These are phyloP conservation scores for Diospyros lotus DNA, from an alignment of 148 eudicot genomes.

Conservation along the genomic window DNA sequence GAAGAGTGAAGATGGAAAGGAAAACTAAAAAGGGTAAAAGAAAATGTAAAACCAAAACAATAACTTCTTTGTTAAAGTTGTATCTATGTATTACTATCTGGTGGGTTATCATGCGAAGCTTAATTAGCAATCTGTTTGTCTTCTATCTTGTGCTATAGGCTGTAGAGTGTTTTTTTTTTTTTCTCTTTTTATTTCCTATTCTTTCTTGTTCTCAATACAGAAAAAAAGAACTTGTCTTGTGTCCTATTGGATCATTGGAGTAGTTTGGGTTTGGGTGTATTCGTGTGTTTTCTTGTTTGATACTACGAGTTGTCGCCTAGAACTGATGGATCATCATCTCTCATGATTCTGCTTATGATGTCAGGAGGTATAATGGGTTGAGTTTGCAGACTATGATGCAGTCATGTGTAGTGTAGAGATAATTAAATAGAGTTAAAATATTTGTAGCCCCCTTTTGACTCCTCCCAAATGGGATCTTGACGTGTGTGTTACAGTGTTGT, in stretches of 20 bases:
- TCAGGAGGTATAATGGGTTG: too few relatives aligned
- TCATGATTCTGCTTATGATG: not conserved
- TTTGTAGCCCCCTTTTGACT: too few relatives aligned
- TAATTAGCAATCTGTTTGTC: not conserved
- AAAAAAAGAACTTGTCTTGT: not conserved
- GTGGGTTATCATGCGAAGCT: slow-evolving; percentile 16
- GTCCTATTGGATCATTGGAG: not conserved
- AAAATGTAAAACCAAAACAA: slow-evolving; percentile 12
- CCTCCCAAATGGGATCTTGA: too few relatives aligned
- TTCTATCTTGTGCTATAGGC: slow-evolving; percentile 8
- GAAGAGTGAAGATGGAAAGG: slow-evolving; percentile 24
- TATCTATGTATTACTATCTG: slow-evolving; percentile 44
- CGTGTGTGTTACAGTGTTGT: too few relatives aligned
- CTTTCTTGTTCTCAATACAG: not conserved
- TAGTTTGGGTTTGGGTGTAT: not conserved
- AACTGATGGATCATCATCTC: not conserved
- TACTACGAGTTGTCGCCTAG: not conserved
- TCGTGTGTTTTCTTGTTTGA: not conserved
- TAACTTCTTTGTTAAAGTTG: slow-evolving; percentile 9
- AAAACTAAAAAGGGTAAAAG: slow-evolving; percentile 11
- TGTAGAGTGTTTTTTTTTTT: not conserved
- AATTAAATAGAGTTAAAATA: too few relatives aligned
- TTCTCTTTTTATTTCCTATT: not conserved
- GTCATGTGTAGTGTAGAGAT: too few relatives aligned
- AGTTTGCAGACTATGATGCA: too few relatives aligned